Base-by-base conservation (phyloP, 306 rosid species). In the Cucurbita moschata region DNA sequence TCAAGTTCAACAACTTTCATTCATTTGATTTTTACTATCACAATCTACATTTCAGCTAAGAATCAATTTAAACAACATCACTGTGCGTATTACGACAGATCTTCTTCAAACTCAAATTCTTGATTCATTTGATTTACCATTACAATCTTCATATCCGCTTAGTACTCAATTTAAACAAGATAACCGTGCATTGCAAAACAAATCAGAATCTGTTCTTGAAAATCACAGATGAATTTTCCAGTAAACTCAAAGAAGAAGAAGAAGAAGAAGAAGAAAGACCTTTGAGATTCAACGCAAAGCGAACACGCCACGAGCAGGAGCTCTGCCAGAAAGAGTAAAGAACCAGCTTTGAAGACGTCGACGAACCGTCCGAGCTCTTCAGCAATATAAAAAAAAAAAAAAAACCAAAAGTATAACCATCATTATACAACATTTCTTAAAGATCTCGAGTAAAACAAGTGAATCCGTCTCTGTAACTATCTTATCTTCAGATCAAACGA, bases 231-330 rank as follows among this genome's bases (percentile, higher is more conserved):
- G 43, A 69, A 50, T 9, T 30, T 26, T 12, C 43, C 57, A 39
- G 67, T 4, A 44, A 56, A 35, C 1, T 52, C n/a, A 14, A 23
- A 35, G 38, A 49, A 75, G 16, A 23, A 38, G 42, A 50, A 75
- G n/a, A 66, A 54, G 16, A 10, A 68, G 26, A 23, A 35, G 38
- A 66, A 54, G 16, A 10, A 68, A 15, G 0, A 81, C 87, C 89
- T 79, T 83, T 86, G 55, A 81, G 87, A 63, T 54, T 67, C 54
- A 83, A 68, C 78, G 89, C 85, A 75, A 86, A 86, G 53, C 83
- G 85, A 43, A 81, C 82, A 51, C 87, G 87, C 87, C 87, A 86
- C 23, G 82, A 75, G 74, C 87, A 86, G 4, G 87, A 86, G 79
- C 89, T 86, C 44, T 79, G 75, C 77, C 81, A 83, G 77, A 40